Percentiles rank a stretch among this genome's conserved stretches.
These are phyloP conservation scores for Cystobasidiaceae sp. DNA, from an alignment of 1,284 basidiomycete species.

Conservation along the genomic window DNA sequence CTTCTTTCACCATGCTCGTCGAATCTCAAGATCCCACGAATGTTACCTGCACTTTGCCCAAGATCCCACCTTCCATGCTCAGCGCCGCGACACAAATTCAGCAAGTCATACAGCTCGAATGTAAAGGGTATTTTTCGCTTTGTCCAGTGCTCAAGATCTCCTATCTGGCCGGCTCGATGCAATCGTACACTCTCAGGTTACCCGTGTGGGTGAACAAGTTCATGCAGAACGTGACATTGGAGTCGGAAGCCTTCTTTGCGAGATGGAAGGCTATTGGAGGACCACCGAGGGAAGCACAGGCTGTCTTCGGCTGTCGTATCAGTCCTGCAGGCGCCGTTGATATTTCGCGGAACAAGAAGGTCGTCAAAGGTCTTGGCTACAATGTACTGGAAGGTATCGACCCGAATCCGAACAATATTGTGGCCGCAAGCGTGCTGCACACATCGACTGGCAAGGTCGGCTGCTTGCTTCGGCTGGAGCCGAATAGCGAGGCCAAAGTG, in stretches of 20 bases:
- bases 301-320: slow-evolving; percentile 73
- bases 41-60: slow-evolving; percentile 73
- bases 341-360: slow-evolving; percentile 62
- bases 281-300: slow-evolving; percentile 83
- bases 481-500: slow-evolving; percentile 90
- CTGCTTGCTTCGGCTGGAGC: slow-evolving; percentile 85
- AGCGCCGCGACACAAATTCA: slow-evolving; percentile 81
- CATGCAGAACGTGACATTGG: slow-evolving; percentile 83
- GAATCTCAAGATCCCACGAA: slow-evolving; percentile 62
- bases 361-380: slow-evolving; percentile 70
- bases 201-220: slow-evolving; percentile 88
- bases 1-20: slow-evolving; percentile 79
- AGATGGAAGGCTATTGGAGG: slow-evolving; percentile 97
- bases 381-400: slow-evolving; percentile 62
- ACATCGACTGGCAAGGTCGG: slow-evolving; percentile 88
- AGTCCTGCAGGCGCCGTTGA: slow-evolving; percentile 67
- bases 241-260: slow-evolving; percentile 84
- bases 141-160: slow-evolving; percentile 76
- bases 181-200: slow-evolving; percentile 74
- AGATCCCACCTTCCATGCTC: slow-evolving; percentile 74
- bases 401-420: slow-evolving; percentile 67
- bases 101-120: slow-evolving; percentile 88
- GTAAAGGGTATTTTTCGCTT: slow-evolving; percentile 74
- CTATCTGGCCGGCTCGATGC: slow-evolving; percentile 85
- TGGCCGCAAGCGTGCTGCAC: slow-evolving; percentile 87